phyloP scores from a whole-genome alignment of 139 green algal species.

The Micractinium sp. region DNA sequence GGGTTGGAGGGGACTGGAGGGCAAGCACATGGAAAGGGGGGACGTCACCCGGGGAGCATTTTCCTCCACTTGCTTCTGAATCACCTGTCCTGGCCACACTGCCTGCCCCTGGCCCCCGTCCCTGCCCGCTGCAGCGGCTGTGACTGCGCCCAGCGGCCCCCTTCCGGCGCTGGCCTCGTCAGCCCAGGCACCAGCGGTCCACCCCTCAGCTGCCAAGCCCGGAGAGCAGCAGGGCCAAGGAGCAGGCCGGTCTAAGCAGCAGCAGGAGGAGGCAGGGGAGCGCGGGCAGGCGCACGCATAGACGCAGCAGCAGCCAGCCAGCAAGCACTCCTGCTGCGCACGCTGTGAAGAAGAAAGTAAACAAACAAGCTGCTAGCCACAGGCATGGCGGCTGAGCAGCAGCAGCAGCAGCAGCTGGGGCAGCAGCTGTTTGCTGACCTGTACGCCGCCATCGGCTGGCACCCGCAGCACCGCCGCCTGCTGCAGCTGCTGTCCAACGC shows the following conservation, averaged over 20 bases:
- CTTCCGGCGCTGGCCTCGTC: background rate
- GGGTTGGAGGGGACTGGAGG: background rate
- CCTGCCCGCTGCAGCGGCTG: background rate
- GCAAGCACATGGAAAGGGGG: background rate
- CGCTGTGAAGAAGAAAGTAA: too few species aligned
- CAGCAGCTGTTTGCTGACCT: background rate
- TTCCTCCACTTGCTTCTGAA: background rate
- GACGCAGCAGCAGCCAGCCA: background rate
- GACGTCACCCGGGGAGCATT: too few species aligned
- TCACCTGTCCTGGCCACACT: background rate
- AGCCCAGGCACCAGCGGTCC: too few species aligned
- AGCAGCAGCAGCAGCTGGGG: background rate
- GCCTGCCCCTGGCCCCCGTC: background rate
- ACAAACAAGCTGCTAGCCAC: background rate
- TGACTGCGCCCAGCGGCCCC: background rate
- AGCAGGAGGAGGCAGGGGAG: background rate
- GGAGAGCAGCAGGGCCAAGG: background rate
- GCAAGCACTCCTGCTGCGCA: background rate
- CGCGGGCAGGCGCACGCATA: background rate
- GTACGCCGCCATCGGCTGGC: conserved; percentile 17
- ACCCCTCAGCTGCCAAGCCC: background rate
- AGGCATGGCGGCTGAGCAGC: background rate
- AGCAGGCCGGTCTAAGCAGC: background rate
- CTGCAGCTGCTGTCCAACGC: conserved; percentile 25
- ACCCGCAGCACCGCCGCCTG: conserved; percentile 8